A percentile compares a stretch with the other conserved stretches of the same genome.
These are phyloP conservation scores for Orbilia blumenaviensis DNA, from an alignment of 2,329 filamentous ascomycete species.

Conservation along the genomic window DNA sequence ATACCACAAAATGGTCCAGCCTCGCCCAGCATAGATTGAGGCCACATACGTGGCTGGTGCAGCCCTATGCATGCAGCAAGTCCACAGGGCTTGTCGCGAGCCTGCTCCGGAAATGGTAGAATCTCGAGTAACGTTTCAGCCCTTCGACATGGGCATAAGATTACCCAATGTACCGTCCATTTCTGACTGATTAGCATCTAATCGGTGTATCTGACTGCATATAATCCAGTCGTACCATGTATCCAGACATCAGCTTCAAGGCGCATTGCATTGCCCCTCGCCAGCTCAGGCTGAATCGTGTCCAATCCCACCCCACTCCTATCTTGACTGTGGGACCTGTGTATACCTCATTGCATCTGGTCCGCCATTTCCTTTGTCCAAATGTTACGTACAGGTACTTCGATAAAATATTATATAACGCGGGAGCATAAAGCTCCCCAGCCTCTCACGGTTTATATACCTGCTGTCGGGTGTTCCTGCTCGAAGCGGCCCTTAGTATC, in stretches of 20 bases:
- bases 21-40: neutral
- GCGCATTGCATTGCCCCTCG: neutral
- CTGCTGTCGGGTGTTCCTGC: conserved; percentile 13
- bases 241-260: neutral
- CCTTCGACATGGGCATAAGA: neutral
- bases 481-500: conserved; percentile 10
- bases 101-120: neutral
- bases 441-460: neutral
- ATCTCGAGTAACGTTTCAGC: neutral
- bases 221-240: neutral
- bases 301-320: neutral
- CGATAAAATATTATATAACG: neutral
- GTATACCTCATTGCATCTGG: too few species aligned
- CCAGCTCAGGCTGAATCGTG: neutral
- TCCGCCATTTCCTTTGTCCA: too few species aligned
- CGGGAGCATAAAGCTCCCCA: neutral
- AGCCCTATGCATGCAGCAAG: neutral
- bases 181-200: neutral
- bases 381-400: too few species aligned
- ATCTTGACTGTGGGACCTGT: neutral
- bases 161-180: neutral
- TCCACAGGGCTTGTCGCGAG: neutral
- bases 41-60: neutral
- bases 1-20: too few species aligned
- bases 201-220: neutral